These are phyloP conservation scores for Leishmania amazonensis DNA, from an alignment of 208 protist species.

Conservation along the genomic window DNA sequence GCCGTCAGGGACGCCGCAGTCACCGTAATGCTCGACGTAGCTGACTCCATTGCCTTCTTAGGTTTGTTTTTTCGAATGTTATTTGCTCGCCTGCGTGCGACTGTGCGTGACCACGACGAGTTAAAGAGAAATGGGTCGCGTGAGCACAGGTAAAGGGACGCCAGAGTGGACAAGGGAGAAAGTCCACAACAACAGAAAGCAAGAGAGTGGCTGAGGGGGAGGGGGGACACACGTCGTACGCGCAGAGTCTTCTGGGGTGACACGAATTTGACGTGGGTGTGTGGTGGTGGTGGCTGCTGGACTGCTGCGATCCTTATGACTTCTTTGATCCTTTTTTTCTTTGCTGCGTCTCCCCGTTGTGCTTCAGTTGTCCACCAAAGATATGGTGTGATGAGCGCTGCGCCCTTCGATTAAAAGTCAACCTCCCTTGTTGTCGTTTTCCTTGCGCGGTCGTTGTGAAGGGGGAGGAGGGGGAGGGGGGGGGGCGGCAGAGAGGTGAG, in stretches of 20 bases:
- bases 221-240: not conserved
- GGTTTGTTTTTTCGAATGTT: not conserved
- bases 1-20: constrained; percentile 2
- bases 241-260: not conserved
- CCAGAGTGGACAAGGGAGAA: not conserved
- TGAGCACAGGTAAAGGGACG: not conserved
- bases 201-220: not conserved
- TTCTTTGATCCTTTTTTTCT: no score
- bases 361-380: no score
- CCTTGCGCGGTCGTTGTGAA: no score
- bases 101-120: not conserved
- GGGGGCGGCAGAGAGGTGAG: not conserved
- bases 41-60: not conserved
- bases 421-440: no score
- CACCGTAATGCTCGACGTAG: not conserved
- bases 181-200: not conserved
- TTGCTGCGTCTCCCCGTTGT: no score
- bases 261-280: not conserved
- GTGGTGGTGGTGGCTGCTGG: not conserved
- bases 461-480: no score
- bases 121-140: not conserved
- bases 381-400: no score
- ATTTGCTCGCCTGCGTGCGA: not conserved
- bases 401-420: no score
- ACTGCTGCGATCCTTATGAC: no score